Conservation (phyloP, 2,329 filamentous ascomycete genomes). For the Microsporum ferrugineum region DNA sequence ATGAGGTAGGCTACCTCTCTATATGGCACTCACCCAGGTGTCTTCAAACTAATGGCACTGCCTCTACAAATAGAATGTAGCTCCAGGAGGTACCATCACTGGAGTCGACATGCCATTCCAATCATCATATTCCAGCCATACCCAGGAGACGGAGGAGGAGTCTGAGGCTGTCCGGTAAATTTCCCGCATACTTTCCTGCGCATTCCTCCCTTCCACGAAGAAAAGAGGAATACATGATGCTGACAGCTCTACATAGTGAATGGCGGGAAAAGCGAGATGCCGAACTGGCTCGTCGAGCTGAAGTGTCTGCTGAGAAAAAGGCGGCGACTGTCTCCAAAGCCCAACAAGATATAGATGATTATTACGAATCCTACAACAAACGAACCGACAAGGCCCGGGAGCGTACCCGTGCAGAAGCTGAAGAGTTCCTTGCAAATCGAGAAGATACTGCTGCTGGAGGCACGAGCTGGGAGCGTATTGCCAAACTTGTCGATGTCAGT, state of each 20-base stretch:
- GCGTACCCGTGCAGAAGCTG: constrained; percentile 81
- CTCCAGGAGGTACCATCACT: constrained; percentile 69
- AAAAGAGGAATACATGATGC: neutral
- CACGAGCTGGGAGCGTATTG: constrained; percentile 96
- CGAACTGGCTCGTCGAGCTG: constrained; percentile 68
- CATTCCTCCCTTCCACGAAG: neutral
- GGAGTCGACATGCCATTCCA: constrained; percentile 51
- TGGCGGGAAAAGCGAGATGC: constrained; percentile 87
- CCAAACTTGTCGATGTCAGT: constrained; percentile 92
- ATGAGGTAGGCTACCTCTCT: constrained; percentile 49
- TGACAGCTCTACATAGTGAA: constrained; percentile 38
- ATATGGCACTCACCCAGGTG: neutral
- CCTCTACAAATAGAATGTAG: constrained; percentile 47
- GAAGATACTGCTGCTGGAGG: constrained; percentile 91
- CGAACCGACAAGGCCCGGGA: constrained; percentile 90
- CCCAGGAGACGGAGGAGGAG: constrained; percentile 59
- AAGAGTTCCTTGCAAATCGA: constrained; percentile 76
- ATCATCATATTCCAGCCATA: constrained; percentile 39
- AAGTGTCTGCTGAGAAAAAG: constrained; percentile 72
- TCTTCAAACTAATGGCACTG: neutral
- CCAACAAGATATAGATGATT: constrained; percentile 91
- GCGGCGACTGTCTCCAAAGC: constrained; percentile 78
- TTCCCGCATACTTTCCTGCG: neutral
- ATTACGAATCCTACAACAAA: constrained; percentile 98
- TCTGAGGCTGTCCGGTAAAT: constrained; percentile 64